Percentiles rank a stretch among this genome's conserved stretches.
Evolutionary conservation across 805 yeast species (phyloP).

Genomic region (Candida ulmi): DNA sequence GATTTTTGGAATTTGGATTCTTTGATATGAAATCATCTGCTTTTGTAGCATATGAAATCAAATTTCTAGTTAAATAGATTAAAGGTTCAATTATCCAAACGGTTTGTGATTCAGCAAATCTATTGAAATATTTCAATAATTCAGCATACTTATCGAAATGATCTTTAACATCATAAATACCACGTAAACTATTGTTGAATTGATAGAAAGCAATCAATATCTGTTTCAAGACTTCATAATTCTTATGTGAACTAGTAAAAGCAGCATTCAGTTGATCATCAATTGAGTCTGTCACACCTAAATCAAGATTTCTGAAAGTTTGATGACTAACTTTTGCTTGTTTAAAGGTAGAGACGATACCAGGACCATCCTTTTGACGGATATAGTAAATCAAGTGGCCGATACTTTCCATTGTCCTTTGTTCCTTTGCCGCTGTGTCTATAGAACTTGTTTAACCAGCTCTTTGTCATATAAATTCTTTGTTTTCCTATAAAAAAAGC

Average conservation of each 20-base stretch:
- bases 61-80: constrained; percentile 33
- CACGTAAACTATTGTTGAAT: constrained; percentile 18
- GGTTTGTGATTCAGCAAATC: constrained; percentile 48
- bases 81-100: constrained; percentile 47
- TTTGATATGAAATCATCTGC: constrained; percentile 19
- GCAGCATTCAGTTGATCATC: not conserved
- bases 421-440: too few species aligned
- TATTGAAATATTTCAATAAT: constrained; percentile 39
- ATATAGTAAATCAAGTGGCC: not conserved
- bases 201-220: not conserved
- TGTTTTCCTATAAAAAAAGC: too few species aligned
- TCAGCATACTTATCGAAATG: constrained; percentile 28
- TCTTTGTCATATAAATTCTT: too few species aligned
- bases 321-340: not conserved
- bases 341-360: not conserved
- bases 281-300: not conserved
- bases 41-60: constrained; percentile 21
- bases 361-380: not conserved
- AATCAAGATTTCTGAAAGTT: not conserved
- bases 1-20: constrained; percentile 9
- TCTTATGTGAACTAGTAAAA: not conserved
- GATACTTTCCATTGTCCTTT: too few species aligned
- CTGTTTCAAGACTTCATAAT: not conserved
- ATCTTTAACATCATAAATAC: constrained; percentile 26
- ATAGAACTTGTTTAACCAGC: too few species aligned